Evolutionary conservation across 2,329 filamentous ascomycete genomes (phyloP).

Genomic region (Aspergillus amoenus): DNA sequence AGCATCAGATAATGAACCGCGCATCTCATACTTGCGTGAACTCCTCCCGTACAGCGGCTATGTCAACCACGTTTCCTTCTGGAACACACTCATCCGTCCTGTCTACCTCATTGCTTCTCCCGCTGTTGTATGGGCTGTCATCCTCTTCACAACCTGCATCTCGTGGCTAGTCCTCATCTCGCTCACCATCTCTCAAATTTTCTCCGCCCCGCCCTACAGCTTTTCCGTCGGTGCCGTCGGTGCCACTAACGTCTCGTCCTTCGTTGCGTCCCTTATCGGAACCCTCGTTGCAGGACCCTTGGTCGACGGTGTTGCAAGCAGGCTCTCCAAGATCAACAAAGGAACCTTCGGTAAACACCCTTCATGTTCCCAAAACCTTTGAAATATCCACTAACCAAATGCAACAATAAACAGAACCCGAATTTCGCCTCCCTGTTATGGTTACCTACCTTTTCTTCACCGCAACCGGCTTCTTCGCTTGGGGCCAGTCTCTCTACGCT

Average conservation of each 20-base stretch:
- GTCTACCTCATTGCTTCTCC: slow-evolving; percentile 38
- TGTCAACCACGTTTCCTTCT: slow-evolving; percentile 38
- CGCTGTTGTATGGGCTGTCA: slow-evolving; percentile 39
- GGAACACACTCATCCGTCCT: slow-evolving; percentile 37
- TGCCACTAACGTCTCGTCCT: slow-evolving; percentile 33
- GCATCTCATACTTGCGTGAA: slow-evolving; percentile 27
- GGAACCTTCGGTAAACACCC: slow-evolving; percentile 32
- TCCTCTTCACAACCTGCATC: slow-evolving; percentile 28
- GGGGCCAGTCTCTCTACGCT: slow-evolving; percentile 30
- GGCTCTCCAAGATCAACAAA: slow-evolving; percentile 35
- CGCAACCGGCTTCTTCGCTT: slow-evolving; percentile 39
- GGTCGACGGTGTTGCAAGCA: slow-evolving; percentile 35
- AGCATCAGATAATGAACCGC: slow-evolving; percentile 13
- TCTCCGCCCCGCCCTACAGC: slow-evolving; percentile 38
- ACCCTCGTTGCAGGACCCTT: slow-evolving; percentile 33
- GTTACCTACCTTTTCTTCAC: slow-evolving; percentile 36
- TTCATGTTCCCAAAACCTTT: background rate
- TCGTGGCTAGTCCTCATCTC: slow-evolving; percentile 33
- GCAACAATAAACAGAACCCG: slow-evolving; percentile 28
- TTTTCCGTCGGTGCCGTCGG: slow-evolving; percentile 38
- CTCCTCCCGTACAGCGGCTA: slow-evolving; percentile 41
- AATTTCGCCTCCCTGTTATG: slow-evolving; percentile 43
- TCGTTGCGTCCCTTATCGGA: slow-evolving; percentile 35
- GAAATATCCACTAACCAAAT: background rate
- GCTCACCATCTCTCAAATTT: slow-evolving; percentile 37